Percentiles rank a stretch among this genome's conserved stretches.
phyloP scores from a whole-genome alignment of 169 alveolate genomes.

The Plasmodium fragile region DNA sequence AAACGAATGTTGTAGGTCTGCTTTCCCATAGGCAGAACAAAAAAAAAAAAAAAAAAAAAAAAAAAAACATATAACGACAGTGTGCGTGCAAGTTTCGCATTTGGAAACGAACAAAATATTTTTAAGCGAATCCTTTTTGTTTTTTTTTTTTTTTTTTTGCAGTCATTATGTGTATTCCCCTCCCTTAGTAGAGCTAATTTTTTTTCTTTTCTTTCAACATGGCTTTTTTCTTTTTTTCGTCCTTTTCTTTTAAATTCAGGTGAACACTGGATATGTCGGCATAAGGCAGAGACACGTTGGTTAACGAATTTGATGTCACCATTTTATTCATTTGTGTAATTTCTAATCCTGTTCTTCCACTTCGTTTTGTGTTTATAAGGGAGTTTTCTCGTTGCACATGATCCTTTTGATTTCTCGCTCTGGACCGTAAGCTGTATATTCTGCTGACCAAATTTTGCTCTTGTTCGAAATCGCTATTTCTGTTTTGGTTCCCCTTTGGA shows the following conservation, averaged over 20 bases:
- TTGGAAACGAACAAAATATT: background rate
- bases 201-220: conserved; percentile 6
- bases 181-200: background rate
- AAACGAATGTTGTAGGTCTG: background rate
- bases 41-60: background rate
- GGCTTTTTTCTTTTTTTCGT: conserved; percentile 9
- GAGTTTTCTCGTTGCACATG: background rate
- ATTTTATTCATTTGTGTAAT: background rate
- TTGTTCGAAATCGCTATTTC: background rate
- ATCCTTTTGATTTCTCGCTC: background rate
- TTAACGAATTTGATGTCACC: background rate
- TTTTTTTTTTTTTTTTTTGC: background rate
- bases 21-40: background rate
- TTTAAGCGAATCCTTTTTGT: background rate
- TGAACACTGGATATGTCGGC: background rate
- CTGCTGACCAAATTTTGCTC: background rate
- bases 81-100: background rate
- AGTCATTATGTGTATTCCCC: background rate
- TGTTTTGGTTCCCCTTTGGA: background rate
- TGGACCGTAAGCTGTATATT: background rate
- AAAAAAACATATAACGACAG: background rate
- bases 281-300: background rate
- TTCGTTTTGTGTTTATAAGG: background rate
- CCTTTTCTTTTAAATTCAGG: conserved; percentile 19
- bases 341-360: background rate